phyloP scores from a whole-genome alignment of 306 rosid genomes.

The Mimosa pudica region DNA sequence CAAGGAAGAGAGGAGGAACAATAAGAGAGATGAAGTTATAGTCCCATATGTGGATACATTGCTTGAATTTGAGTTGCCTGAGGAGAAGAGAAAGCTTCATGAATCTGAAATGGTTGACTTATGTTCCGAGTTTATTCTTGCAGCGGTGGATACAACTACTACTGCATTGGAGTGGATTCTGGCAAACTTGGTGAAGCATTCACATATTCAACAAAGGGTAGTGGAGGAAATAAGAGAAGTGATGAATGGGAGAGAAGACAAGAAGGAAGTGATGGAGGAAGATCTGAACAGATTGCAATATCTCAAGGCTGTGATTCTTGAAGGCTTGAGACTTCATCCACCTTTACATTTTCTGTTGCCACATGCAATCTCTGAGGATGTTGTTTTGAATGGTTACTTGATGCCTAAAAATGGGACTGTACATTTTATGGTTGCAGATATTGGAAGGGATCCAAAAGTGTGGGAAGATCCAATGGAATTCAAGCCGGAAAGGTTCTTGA shows the following conservation, averaged over 20 bases:
- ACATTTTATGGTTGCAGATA: conserved; percentile 1
- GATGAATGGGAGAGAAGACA: background rate
- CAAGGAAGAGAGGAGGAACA: conserved; percentile 1
- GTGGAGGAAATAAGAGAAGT: background rate
- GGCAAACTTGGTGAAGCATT: background rate
- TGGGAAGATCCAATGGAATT: conserved; percentile 1
- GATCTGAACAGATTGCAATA: background rate
- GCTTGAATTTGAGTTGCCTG: conserved; percentile 5
- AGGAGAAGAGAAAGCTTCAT: background rate
- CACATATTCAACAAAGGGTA: background rate
- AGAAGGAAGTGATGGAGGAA: background rate
- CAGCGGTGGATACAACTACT: background rate
- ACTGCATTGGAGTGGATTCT: background rate
- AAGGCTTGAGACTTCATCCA: background rate
- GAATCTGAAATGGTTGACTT: background rate
- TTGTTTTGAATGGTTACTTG: background rate
- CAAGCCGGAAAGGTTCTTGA: conserved; percentile 2
- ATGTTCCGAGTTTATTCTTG: background rate
- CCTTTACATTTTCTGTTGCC: background rate
- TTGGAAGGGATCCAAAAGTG: background rate
- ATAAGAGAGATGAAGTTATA: background rate
- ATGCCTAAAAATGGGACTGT: background rate
- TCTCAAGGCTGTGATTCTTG: background rate
- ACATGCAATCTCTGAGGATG: background rate
- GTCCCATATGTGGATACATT: conserved; percentile 2